A percentile compares a stretch with the other conserved stretches of the same genome.
Evolutionary conservation across 2,329 filamentous ascomycete genomes (phyloP).

Genomic region (Ceratocystis albifundus): DNA sequence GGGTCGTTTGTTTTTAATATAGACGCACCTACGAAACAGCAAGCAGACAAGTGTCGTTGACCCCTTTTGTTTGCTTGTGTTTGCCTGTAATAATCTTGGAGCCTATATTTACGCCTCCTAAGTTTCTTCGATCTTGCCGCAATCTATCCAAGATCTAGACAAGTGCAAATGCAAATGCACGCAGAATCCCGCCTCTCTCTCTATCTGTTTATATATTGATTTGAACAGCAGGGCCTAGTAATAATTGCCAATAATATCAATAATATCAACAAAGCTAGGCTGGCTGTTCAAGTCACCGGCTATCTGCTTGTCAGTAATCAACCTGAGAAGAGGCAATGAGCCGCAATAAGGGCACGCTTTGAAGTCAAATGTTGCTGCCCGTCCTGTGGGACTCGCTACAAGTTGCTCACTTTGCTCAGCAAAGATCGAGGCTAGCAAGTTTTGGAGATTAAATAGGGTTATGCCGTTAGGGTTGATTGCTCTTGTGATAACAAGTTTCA

Average conservation of each 20-base stretch:
- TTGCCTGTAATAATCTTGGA: not conserved
- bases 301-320: not conserved
- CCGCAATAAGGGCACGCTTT: not conserved
- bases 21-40: not conserved
- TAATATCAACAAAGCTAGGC: not conserved
- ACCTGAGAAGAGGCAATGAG: not conserved
- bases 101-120: no score
- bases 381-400: not conserved
- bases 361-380: not conserved
- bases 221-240: not conserved
- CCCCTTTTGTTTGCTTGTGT: not conserved
- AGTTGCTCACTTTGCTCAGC: not conserved
- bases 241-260: no score
- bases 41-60: not conserved
- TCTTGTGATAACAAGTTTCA: not conserved
- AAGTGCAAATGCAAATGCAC: no score
- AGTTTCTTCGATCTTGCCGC: no score
- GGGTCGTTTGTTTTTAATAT: not conserved
- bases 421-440: not conserved
- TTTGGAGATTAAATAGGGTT: not conserved
- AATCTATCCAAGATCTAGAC: no score
- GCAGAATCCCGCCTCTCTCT: no score
- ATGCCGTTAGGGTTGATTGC: not conserved
- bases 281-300: not conserved
- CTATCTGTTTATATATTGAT: not conserved